Evolutionary conservation across 345 rosid species (phyloP).

Genomic region (Citrus glauca): DNA sequence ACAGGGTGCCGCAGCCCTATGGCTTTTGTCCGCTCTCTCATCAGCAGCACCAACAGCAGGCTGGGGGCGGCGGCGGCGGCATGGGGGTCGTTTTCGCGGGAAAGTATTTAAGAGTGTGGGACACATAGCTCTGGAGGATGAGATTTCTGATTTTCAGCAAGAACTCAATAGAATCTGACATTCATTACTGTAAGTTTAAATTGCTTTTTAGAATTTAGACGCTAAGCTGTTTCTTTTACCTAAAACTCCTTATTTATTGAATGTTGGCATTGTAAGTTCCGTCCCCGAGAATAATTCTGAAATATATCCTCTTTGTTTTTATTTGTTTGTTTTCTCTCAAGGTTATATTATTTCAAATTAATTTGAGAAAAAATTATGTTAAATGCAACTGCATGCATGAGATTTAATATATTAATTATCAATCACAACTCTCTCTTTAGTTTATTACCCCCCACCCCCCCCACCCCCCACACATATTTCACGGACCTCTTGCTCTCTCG

Average conservation of each 20-base stretch:
- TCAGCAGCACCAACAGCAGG: neutral
- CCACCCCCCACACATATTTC: too few species aligned
- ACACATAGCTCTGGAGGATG: neutral
- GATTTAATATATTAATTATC: too few species aligned
- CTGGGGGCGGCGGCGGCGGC: neutral
- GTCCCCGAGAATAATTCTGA: neutral
- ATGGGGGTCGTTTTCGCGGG: neutral
- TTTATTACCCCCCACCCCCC: too few species aligned
- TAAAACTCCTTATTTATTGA: neutral
- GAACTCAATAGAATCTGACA: neutral
- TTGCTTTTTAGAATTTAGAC: neutral
- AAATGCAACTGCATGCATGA: too few species aligned
- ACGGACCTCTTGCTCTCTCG: too few species aligned
- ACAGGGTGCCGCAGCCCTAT: neutral
- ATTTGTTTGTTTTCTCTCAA: neutral
- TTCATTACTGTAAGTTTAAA: neutral
- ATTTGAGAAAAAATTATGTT: too few species aligned
- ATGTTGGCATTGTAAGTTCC: neutral
- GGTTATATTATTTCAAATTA: too few species aligned
- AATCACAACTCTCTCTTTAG: too few species aligned
- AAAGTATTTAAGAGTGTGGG: constrained; percentile 10
- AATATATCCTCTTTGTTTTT: neutral
- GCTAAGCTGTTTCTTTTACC: neutral
- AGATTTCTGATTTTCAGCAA: neutral
- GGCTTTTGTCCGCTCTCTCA: neutral